Base-by-base conservation (phyloP, 1,284 basidiomycete species). In the Caloboletus firmus region DNA sequence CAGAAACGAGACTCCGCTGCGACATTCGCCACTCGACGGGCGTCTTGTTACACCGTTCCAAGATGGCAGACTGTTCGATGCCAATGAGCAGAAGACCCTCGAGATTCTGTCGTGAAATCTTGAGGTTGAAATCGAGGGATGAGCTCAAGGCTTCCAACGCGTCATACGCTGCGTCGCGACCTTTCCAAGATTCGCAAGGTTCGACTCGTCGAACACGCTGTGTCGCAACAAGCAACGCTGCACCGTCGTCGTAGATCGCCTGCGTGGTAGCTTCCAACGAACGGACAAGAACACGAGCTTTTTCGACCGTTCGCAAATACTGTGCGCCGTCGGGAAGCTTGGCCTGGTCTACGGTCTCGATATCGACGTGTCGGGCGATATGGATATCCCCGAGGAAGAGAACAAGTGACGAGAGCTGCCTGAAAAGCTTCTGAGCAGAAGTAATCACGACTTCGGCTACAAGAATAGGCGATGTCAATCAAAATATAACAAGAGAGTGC, bases 201-300 rank as follows among this genome's bases (percentile, higher is more conserved):
- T 68, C 67, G 28, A 71, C 56, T 37, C 61, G 59, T 35, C 63
- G 66, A 24, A 73, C 61, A 6, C 62, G 62, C 51, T 80, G 79
- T 15, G 73, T 61, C 2, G 71, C 65, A n/a, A 72, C 62, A n/a
- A 84, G 68, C 8, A 83, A 64, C 1, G 68, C 54, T 18, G 76
- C 66, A 2, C 78, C 73, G 50, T 81, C 76, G 51, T 83, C 81
- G 59, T 78, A 83, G 1, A 85, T 64, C 3, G 78, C 73, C 55
- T 85, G 82, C 11, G 78, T 73, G 15, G 72, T 62, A 0, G 71
- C 71, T 59, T 84, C 82, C 44, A 84, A 67, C 3, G 74, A 74
- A 28, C 80, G 75, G 15, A 84, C 69, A 15, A 81, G 69, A 24
- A 72, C 60, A 9, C 76, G 76, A 7, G 80, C 82, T 55, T 73